Evolutionary conservation across 116 monocot species (phyloP), one percentile per base, ranked within the genome.

Genomic region (Cymodocea nodosa): DNA sequence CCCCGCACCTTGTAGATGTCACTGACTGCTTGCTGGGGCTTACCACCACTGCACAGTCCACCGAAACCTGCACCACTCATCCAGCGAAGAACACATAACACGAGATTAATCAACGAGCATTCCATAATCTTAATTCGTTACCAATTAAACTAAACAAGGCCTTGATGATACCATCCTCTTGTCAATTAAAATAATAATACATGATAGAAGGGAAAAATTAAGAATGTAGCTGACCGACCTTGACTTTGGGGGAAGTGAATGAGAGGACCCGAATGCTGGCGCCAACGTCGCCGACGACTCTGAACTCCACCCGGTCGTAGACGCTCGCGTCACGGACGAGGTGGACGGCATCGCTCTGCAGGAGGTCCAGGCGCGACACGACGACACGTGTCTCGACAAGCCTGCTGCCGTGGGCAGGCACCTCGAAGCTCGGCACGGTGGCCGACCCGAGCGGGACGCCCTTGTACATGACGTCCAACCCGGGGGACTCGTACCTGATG

Each of bases 11-110:
- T 75, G 89, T 88, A 77, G 84, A 81, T 4, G 84, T 89, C 49
- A 89, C 69, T n/a, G 89, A 75, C 65, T 84, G 94, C 68, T 67
- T 86, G 64, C 86, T 75, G 4, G 93, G 94, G 39, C 94, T 94
- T 36, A 94, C 82, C 59, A 80, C 86, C 30, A 94, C 74, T 50
- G 70, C 84, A 52, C 94, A 94, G 63, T 82, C 80, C 76, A 89
- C 86, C 58, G 89, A 78, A 11, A 86, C 94, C 92, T 92, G 8
- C 44, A 0, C 44, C 44, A 44, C 4, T 58, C n/a, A n/a, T n/a
- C 19, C 17, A 53, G 22, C 10, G 3, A 11, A 19, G 24, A 15
- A 54, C n/a, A 18, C 35, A 62, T n/a, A 37, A 36, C 36, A n/a
- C n/a, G n/a, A n/a, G n/a, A n/a, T n/a, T n/a, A n/a, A n/a, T n/a